Conservation (phyloP, 495 filamentous ascomycete species). For the Hyaloscypha variabilis region DNA sequence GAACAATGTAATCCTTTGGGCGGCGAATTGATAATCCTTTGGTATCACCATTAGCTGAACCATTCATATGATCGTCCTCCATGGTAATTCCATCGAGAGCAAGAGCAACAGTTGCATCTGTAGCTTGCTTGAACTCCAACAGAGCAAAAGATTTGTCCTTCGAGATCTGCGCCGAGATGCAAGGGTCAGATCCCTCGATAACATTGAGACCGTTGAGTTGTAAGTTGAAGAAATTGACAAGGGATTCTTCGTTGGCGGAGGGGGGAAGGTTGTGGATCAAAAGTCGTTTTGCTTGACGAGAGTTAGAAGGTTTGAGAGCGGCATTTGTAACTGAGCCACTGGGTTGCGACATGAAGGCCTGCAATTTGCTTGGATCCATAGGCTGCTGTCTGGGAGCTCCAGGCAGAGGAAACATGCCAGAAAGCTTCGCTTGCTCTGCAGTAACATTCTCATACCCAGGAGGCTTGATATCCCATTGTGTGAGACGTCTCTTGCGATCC, state of each 20-base stretch:
- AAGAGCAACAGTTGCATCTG: constrained; percentile 88
- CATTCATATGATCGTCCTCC: constrained; percentile 68
- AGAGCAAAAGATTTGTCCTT: constrained; percentile 78
- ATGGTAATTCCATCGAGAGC: constrained; percentile 89
- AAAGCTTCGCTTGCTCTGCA: constrained; percentile 97
- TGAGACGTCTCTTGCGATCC: constrained; percentile 85
- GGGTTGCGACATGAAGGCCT: constrained; percentile 93
- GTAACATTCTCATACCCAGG: constrained; percentile 98
- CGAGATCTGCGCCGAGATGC: constrained; percentile 82
- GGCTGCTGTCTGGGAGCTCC: constrained; percentile 94
- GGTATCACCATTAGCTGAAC: constrained; percentile 53
- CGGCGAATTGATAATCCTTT: constrained; percentile 80
- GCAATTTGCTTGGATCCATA: constrained; percentile 92
- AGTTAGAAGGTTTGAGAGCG: constrained; percentile 87
- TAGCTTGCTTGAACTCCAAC: constrained; percentile 84
- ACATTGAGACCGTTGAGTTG: constrained; percentile 95
- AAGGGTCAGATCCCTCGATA: constrained; percentile 79
- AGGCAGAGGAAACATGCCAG: constrained; percentile 98
- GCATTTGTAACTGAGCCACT: constrained; percentile 71
- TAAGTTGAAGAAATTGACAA: constrained; percentile 91
- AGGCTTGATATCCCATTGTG: constrained; percentile 99
- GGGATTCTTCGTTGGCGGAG: constrained; percentile 65
- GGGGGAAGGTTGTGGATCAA: constrained; percentile 81
- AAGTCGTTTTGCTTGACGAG: constrained; percentile 89
- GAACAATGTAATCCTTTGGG: constrained; percentile 98